Conservation (phyloP, 2,329 filamentous ascomycete species). For the Diaporthe ampelina region DNA sequence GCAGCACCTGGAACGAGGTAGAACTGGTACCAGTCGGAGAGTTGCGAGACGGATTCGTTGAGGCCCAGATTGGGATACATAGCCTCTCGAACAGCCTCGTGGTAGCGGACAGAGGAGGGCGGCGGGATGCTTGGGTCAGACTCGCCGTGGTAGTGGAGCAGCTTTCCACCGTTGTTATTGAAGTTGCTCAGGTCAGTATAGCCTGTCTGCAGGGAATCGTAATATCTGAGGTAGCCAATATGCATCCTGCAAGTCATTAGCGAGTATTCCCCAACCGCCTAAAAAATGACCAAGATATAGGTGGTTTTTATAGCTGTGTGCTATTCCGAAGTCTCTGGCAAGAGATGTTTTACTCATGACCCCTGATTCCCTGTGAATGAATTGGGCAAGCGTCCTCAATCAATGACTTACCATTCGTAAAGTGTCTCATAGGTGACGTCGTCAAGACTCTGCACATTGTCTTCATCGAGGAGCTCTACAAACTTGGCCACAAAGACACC, state of each 20-base stretch:
- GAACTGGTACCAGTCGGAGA: constrained; percentile 68
- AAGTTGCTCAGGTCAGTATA: constrained; percentile 66
- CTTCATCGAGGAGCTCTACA: constrained; percentile 36
- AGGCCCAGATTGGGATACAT: constrained; percentile 61
- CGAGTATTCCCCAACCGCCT: constrained; percentile 48
- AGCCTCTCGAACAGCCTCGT: constrained; percentile 63
- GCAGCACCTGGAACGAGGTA: constrained; percentile 67
- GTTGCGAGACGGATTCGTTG: constrained; percentile 54
- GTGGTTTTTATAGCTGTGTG: not conserved
- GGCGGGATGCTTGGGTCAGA: constrained; percentile 66
- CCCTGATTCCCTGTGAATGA: not conserved
- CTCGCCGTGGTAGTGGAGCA: constrained; percentile 72
- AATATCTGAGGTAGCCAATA: constrained; percentile 61
- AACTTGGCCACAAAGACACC: constrained; percentile 40
- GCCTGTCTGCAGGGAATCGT: constrained; percentile 67
- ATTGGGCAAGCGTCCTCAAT: not conserved
- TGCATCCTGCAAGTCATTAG: constrained; percentile 55
- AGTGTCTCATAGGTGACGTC: constrained; percentile 69
- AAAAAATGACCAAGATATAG: not conserved
- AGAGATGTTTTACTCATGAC: too few species aligned
- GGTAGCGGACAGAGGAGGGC: constrained; percentile 68
- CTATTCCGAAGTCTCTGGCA: not conserved
- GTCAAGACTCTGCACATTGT: constrained; percentile 49
- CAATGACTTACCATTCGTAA: constrained; percentile 57
- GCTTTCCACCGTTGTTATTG: constrained; percentile 64